Conservation (phyloP, 495 filamentous ascomycete genomes). For the Trichoderma erinaceum region DNA sequence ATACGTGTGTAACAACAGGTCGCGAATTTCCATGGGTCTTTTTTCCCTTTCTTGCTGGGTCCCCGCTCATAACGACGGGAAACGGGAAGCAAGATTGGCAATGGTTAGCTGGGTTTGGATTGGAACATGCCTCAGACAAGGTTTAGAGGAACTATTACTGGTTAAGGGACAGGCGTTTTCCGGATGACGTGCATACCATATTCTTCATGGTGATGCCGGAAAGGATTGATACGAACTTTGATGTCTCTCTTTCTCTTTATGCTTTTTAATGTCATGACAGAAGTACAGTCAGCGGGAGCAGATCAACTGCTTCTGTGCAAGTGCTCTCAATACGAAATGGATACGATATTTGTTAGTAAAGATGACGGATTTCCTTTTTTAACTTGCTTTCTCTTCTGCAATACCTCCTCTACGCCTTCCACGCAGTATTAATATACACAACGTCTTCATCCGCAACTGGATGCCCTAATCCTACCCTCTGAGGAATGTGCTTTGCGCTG, state of each 20-base stretch:
- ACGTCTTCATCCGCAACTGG: conserved; percentile 92
- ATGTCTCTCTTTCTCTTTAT: neutral
- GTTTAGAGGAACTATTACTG: neutral
- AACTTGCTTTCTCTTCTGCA: neutral
- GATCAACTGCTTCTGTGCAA: no score
- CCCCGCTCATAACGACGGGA: neutral
- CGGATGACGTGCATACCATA: neutral
- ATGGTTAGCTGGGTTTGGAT: neutral
- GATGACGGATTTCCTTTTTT: neutral
- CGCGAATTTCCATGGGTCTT: neutral
- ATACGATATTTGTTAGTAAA: neutral
- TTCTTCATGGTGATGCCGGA: neutral
- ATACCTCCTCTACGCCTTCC: conserved; percentile 39
- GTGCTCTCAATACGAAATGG: neutral
- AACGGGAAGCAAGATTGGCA: neutral
- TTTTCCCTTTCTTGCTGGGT: neutral
- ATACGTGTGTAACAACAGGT: neutral
- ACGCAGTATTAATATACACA: conserved; percentile 88
- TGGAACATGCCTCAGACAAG: neutral
- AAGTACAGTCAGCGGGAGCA: neutral
- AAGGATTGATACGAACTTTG: neutral
- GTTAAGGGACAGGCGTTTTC: neutral
- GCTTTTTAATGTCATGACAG: neutral
- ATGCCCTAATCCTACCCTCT: conserved; percentile 86
- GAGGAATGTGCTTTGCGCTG: conserved; percentile 89